Evolutionary conservation across 495 filamentous ascomycete species (phyloP).

Genomic region (Parathielavia hyrcaniae): DNA sequence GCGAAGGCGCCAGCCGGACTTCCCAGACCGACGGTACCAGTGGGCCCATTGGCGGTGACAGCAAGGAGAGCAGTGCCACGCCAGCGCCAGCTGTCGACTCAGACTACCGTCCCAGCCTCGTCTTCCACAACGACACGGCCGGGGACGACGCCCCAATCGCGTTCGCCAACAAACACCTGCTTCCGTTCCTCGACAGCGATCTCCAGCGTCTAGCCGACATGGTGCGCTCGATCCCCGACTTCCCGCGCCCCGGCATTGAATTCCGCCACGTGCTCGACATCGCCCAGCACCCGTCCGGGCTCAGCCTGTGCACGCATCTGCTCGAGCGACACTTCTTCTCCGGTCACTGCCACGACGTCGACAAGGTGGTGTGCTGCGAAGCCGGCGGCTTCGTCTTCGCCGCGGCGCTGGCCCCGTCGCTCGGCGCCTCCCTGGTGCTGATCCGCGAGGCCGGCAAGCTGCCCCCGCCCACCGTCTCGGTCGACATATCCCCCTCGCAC

Average conservation of each 20-base stretch:
- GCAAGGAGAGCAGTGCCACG: conserved; percentile 9
- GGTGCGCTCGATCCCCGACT: conserved; percentile 47
- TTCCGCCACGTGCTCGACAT: conserved; percentile 58
- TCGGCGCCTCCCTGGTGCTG: conserved; percentile 46
- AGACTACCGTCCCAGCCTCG: conserved; percentile 37
- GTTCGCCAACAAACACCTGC: conserved; percentile 41
- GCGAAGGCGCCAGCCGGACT: conserved; percentile 37
- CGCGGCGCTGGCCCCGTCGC: conserved; percentile 44
- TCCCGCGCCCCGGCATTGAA: conserved; percentile 47
- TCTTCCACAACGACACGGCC: conserved; percentile 47
- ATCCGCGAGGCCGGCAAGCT: conserved; percentile 57
- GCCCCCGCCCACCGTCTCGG: conserved; percentile 52
- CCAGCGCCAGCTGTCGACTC: neutral
- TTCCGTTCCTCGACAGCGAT: conserved; percentile 48
- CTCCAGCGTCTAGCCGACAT: conserved; percentile 47
- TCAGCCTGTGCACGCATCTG: conserved; percentile 51
- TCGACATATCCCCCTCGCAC: conserved; percentile 47
- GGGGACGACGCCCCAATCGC: conserved; percentile 36
- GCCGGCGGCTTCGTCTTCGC: conserved; percentile 55
- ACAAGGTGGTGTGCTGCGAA: conserved; percentile 50
- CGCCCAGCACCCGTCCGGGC: conserved; percentile 48
- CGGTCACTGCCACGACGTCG: conserved; percentile 46
- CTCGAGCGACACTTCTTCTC: conserved; percentile 47
- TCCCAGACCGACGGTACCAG: conserved; percentile 31
- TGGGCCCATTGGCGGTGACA: no score